Evolutionary conservation across 106 monocot species (phyloP).

Genomic region (Agapanthus africanus): DNA sequence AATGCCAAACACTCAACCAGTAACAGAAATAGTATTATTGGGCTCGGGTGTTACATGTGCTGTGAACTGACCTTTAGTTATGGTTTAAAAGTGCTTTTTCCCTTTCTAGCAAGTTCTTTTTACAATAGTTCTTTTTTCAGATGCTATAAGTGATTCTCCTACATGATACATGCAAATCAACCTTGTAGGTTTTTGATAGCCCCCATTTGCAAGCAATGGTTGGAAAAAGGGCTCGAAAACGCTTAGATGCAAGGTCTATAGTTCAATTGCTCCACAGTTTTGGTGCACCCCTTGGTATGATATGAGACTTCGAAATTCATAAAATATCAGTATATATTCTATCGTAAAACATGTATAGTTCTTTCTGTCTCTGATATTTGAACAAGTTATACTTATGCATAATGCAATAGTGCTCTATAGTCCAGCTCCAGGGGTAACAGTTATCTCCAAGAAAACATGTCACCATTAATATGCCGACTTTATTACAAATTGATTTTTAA

Average conservation of each 20-base stretch:
- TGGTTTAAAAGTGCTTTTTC: too few relatives aligned
- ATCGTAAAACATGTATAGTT: not conserved
- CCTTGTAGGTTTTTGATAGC: conserved; percentile 80
- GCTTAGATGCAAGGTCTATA: conserved; percentile 81
- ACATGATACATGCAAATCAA: not conserved
- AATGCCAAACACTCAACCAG: too few relatives aligned
- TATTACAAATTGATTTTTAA: not conserved
- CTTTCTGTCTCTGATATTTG: not conserved
- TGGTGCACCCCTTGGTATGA: conserved; percentile 80
- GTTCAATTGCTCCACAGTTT: conserved; percentile 68
- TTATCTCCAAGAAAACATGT: not conserved
- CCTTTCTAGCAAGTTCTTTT: too few relatives aligned
- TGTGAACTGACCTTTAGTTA: too few relatives aligned
- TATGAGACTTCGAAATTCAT: not conserved
- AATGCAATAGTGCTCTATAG: not conserved
- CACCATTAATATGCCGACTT: not conserved
- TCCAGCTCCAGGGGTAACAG: not conserved
- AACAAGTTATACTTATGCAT: not conserved
- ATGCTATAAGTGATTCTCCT: not conserved
- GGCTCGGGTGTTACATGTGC: too few relatives aligned
- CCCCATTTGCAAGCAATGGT: conserved; percentile 75
- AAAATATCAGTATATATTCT: not conserved
- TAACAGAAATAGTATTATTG: too few relatives aligned
- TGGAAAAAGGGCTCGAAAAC: conserved; percentile 65
- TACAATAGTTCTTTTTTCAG: not conserved